A percentile compares a stretch with the other conserved stretches of the same genome.
phyloP scores from a whole-genome alignment of 805 yeast genomes.

The Spathaspora boniae region DNA sequence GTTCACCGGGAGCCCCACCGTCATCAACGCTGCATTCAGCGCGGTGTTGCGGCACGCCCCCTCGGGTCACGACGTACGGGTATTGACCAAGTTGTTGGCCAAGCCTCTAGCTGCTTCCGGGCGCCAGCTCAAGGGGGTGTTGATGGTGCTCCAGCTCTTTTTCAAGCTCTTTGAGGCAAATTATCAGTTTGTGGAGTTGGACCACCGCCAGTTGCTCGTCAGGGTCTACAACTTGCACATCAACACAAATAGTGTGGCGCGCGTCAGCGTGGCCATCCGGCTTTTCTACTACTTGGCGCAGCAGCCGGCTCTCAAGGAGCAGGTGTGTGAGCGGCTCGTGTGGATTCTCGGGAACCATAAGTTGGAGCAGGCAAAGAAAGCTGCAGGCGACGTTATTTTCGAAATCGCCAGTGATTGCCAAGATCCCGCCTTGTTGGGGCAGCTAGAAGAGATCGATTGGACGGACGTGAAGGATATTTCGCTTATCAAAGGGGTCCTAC shows the following conservation, averaged over 20 bases:
- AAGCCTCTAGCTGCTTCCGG: background rate
- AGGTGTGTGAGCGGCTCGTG: slow-evolving; percentile 16
- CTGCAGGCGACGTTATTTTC: slow-evolving; percentile 39
- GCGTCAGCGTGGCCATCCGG: slow-evolving; percentile 39
- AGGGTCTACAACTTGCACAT: slow-evolving; percentile 56
- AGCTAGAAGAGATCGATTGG: slow-evolving; percentile 2
- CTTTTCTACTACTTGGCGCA: slow-evolving; percentile 40
- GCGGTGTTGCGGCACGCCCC: slow-evolving; percentile 25
- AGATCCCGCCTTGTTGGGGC: background rate
- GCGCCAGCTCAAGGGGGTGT: slow-evolving; percentile 18
- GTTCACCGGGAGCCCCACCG: slow-evolving; percentile 42
- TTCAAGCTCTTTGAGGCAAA: slow-evolving; percentile 40
- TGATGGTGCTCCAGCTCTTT: slow-evolving; percentile 25
- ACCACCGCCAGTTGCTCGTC: slow-evolving; percentile 36
- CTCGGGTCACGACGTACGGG: slow-evolving; percentile 4
- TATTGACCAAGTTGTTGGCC: slow-evolving; percentile 20
- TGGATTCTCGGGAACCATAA: slow-evolving; percentile 31
- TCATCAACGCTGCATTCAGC: slow-evolving; percentile 41
- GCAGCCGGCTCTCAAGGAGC: slow-evolving; percentile 7
- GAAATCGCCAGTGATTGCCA: slow-evolving; percentile 18
- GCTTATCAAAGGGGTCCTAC: too few species aligned
- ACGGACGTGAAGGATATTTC: background rate
- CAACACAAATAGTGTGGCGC: slow-evolving; percentile 36
- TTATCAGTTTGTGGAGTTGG: slow-evolving; percentile 26
- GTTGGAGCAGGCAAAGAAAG: slow-evolving; percentile 29